phyloP scores from a whole-genome alignment of 495 filamentous ascomycete species.

The Daldinia decipiens region DNA sequence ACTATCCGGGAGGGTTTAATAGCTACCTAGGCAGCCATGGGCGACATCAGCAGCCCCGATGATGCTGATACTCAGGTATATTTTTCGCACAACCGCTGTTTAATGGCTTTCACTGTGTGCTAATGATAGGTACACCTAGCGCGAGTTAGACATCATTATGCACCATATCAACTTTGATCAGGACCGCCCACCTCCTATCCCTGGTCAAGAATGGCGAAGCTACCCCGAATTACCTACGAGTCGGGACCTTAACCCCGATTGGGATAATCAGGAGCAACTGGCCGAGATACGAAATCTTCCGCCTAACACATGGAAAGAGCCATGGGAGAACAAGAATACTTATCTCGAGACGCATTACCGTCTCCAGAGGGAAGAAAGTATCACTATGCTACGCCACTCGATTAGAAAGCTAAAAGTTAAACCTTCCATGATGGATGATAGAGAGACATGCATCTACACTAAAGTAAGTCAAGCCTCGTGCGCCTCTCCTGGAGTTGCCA shows the following conservation, averaged over 20 bases:
- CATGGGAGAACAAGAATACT: conserved; percentile 56
- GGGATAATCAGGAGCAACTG: conserved; percentile 45
- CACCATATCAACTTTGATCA: conserved; percentile 43
- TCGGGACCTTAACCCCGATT: conserved; percentile 50
- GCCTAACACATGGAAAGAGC: conserved; percentile 50
- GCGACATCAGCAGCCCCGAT: not conserved
- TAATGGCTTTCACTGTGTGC: not conserved
- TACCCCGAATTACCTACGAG: conserved; percentile 58
- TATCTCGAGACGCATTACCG: conserved; percentile 74
- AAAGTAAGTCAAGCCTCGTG: conserved; percentile 61
- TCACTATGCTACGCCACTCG: conserved; percentile 67
- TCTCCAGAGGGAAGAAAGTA: conserved; percentile 71
- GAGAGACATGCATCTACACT: conserved; percentile 75
- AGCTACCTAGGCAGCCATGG: conserved; percentile 6
- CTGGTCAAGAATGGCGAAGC: conserved; percentile 52
- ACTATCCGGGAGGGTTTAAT: too few species aligned
- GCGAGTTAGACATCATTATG: conserved; percentile 44
- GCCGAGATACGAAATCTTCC: conserved; percentile 51
- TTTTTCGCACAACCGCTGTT: not conserved
- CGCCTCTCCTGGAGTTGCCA: not conserved
- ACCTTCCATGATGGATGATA: conserved; percentile 64
- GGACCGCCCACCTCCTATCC: conserved; percentile 8
- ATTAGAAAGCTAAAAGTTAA: conserved; percentile 60
- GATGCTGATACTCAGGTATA: conserved; percentile 16
- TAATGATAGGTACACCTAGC: conserved; percentile 27